Conservation (phyloP, 805 yeast species). For the Candida caryicola region DNA sequence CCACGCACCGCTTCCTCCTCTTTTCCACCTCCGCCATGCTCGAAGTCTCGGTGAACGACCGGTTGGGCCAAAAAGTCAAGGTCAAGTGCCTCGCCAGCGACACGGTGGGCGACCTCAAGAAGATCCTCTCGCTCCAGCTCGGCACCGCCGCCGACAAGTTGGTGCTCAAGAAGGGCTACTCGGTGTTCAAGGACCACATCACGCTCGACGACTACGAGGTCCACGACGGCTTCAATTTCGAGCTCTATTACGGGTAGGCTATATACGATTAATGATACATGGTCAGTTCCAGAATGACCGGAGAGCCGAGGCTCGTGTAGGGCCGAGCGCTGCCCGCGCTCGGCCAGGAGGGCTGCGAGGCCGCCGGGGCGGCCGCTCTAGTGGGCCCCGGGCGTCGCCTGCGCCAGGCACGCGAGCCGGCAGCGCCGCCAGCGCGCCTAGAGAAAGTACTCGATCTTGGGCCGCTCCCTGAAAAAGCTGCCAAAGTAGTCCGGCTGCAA, state of each 20-base stretch:
- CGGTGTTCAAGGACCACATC: slow-evolving; percentile 83
- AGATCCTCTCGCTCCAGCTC: slow-evolving; percentile 74
- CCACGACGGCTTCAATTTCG: slow-evolving; percentile 84
- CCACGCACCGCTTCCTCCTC: no score
- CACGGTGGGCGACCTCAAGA: slow-evolving; percentile 86
- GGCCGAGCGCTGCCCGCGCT: no score
- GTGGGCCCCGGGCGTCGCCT: no score
- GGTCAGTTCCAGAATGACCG: no score
- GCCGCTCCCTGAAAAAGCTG: slow-evolving; percentile 27
- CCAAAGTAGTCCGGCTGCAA: slow-evolving; percentile 21
- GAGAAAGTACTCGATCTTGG: slow-evolving; percentile 49
- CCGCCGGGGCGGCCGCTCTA: no score
- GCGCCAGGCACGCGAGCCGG: no score
- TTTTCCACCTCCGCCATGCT: slow-evolving; percentile 30
- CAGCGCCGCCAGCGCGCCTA: no score
- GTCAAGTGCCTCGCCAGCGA: slow-evolving; percentile 89
- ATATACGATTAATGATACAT: no score
- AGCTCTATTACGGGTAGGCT: slow-evolving; percentile 76
- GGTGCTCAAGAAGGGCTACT: slow-evolving; percentile 81
- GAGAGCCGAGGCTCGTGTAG: no score
- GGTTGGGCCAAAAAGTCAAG: slow-evolving; percentile 81
- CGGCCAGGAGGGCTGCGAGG: no score
- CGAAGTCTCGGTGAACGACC: slow-evolving; percentile 42
- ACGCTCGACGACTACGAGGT: slow-evolving; percentile 92
- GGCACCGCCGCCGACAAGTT: slow-evolving; percentile 69